phyloP scores from a whole-genome alignment of 805 yeast genomes.

The Kluyveromyces siamensis region DNA sequence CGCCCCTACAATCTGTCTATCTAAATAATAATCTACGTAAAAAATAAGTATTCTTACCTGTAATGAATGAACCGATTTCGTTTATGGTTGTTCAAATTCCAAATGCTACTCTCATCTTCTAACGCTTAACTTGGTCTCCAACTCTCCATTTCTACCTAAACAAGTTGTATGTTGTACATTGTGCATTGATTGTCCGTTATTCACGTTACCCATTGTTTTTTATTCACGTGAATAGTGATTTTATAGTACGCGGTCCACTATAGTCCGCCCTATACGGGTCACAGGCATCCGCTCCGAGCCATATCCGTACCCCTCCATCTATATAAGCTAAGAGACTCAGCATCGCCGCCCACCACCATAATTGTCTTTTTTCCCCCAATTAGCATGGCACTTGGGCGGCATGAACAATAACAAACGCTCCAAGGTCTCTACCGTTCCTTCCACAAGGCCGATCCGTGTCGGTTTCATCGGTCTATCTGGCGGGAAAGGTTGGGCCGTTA shows the following conservation, averaged over 20 bases:
- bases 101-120: no score
- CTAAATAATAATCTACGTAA: background rate
- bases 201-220: no score
- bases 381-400: background rate
- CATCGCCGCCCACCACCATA: background rate
- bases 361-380: background rate
- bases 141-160: no score
- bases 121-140: no score
- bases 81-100: no score
- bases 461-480: constrained; percentile 22
- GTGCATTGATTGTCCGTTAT: background rate
- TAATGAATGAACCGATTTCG: no score
- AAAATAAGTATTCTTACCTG: no score
- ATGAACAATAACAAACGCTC: constrained; percentile 24
- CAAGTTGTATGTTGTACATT: no score
- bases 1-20: background rate
- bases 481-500: constrained; percentile 24
- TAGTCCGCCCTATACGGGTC: background rate
- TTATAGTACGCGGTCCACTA: background rate
- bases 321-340: background rate
- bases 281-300: background rate
- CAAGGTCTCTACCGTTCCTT: constrained; percentile 23
- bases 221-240: background rate
- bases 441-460: constrained; percentile 19
- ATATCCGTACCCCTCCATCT: background rate